These are phyloP conservation scores for Apophysomyces trapeziformis DNA, from an alignment of 371 early-diverging fungal species.

Conservation along the genomic window DNA sequence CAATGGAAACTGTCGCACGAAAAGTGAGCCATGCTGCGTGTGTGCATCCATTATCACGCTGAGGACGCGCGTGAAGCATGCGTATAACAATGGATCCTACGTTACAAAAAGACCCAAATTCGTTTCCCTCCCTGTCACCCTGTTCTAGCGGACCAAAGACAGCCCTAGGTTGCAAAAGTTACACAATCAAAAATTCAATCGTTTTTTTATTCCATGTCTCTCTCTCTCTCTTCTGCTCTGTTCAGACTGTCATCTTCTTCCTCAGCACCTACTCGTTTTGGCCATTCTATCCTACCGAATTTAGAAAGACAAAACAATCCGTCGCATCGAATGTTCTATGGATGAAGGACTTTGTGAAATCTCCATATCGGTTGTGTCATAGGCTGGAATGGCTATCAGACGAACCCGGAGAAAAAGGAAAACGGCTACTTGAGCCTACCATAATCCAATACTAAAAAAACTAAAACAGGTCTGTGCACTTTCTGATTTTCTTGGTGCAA, in stretches of 20 bases:
- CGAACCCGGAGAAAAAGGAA: no score
- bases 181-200: no score
- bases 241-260: background rate
- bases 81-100: background rate
- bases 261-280: background rate
- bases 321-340: background rate
- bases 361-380: no score
- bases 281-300: background rate
- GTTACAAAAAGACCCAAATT: background rate
- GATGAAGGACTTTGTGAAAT: no score
- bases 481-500: background rate
- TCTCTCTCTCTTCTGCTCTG: no score
- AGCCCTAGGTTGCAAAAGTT: no score
- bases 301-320: background rate
- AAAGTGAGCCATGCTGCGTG: background rate
- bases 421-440: no score
- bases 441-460: no score
- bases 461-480: constrained; percentile 8
- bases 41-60: constrained; percentile 7
- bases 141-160: no score
- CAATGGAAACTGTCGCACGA: no score
- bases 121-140: background rate
- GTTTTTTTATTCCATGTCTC: no score
- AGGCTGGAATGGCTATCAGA: no score
- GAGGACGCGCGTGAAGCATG: constrained; percentile 1